These are phyloP conservation scores for Teratosphaeria epicoccoides DNA, from an alignment of 2,329 filamentous ascomycete genomes.

Conservation along the genomic window DNA sequence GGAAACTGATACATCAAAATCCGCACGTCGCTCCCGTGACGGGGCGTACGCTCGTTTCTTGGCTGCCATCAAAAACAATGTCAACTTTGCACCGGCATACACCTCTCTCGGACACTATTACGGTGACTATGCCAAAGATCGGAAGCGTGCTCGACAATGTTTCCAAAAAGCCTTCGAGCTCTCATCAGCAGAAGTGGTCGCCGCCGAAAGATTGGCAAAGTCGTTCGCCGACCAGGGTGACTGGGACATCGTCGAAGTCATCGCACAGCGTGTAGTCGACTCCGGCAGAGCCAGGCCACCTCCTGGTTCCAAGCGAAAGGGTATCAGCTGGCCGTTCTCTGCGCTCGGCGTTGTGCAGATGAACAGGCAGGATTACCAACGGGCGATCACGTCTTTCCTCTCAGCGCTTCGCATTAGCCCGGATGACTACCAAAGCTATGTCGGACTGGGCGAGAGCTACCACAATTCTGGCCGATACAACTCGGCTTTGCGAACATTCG, in stretches of 20 bases:
- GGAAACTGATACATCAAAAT: slow-evolving; percentile 64
- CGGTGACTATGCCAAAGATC: slow-evolving; percentile 80
- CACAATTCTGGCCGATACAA: slow-evolving; percentile 87
- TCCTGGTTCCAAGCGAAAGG: slow-evolving; percentile 85
- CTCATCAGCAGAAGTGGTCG: slow-evolving; percentile 72
- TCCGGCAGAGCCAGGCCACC: slow-evolving; percentile 87
- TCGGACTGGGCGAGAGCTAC: slow-evolving; percentile 94
- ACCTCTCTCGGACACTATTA: slow-evolving; percentile 87
- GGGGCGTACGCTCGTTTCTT: slow-evolving; percentile 79
- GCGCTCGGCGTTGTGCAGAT: slow-evolving; percentile 88
- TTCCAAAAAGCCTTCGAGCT: slow-evolving; percentile 95
- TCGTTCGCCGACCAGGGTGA: slow-evolving; percentile 83
- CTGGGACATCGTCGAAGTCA: slow-evolving; percentile 92
- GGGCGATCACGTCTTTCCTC: slow-evolving; percentile 86
- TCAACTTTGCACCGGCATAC: slow-evolving; percentile 82
- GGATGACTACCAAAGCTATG: slow-evolving; percentile 87
- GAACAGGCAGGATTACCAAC: slow-evolving; percentile 82
- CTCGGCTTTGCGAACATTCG: slow-evolving; percentile 84
- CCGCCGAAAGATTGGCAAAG: slow-evolving; percentile 75
- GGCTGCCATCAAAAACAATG: slow-evolving; percentile 70
- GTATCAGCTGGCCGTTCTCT: slow-evolving; percentile 91
- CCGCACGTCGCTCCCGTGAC: slow-evolving; percentile 66
- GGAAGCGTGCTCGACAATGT: slow-evolving; percentile 74
- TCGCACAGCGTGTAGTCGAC: slow-evolving; percentile 81
- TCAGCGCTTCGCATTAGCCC: slow-evolving; percentile 74